Conservation (phyloP, 2,329 filamentous ascomycete genomes). For the Diaporthe vaccinii region DNA sequence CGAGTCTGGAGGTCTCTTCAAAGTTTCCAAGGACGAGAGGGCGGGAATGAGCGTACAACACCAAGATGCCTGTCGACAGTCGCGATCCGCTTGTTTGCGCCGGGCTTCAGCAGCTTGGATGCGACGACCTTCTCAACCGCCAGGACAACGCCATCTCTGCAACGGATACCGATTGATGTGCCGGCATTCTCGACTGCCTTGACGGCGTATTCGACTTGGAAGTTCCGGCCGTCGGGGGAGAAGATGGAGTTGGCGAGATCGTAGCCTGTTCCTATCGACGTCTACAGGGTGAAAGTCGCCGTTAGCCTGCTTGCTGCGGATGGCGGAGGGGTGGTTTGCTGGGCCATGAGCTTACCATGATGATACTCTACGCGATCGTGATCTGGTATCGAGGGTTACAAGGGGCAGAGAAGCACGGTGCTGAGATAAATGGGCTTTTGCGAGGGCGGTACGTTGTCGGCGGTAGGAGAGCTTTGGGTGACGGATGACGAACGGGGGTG, state of each 20-base stretch:
- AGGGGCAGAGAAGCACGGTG: neutral
- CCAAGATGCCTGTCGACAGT: slow-evolving; percentile 95
- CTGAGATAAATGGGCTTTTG: slow-evolving; percentile 18
- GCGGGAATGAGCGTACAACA: slow-evolving; percentile 73
- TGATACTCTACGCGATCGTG: neutral
- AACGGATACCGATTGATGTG: slow-evolving; percentile 94
- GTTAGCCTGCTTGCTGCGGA: neutral
- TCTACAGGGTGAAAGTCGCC: slow-evolving; percentile 66
- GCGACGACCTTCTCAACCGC: slow-evolving; percentile 96
- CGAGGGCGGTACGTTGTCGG: slow-evolving; percentile 29
- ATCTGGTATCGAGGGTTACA: neutral
- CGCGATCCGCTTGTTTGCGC: slow-evolving; percentile 96
- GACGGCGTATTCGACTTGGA: slow-evolving; percentile 98
- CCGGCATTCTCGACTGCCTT: slow-evolving; percentile 99
- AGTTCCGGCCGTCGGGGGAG: slow-evolving; percentile 98
- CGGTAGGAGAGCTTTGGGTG: slow-evolving; percentile 18
- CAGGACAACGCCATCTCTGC: slow-evolving; percentile 96
- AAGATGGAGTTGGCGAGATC: slow-evolving; percentile 99
- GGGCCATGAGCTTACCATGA: slow-evolving; percentile 21
- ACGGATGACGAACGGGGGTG: slow-evolving; percentile 24
- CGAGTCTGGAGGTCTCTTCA: neutral
- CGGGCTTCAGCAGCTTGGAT: slow-evolving; percentile 94
- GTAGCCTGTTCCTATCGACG: slow-evolving; percentile 99
- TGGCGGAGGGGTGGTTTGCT: neutral
- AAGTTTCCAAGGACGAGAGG: neutral